Evolutionary conservation across 2,329 filamentous ascomycete species (phyloP).

Genomic region (Penicillium verrucosum): DNA sequence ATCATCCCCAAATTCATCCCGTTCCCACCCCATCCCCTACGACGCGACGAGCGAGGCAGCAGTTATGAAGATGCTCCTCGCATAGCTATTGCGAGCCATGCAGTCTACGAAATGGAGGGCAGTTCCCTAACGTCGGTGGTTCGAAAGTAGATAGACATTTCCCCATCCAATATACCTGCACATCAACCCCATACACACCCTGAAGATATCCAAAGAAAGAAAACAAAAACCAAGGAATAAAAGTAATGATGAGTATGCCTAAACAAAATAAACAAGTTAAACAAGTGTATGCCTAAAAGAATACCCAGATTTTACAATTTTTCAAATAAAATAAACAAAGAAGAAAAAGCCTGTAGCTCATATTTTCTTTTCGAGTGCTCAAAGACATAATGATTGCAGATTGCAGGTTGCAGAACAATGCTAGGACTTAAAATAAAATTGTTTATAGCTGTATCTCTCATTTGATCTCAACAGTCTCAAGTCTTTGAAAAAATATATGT

Average conservation of each 20-base stretch:
- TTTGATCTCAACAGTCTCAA: not conserved
- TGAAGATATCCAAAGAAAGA: constrained; percentile 1
- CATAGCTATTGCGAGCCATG: constrained; percentile 27
- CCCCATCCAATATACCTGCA: constrained; percentile 34
- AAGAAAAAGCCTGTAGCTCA: not conserved
- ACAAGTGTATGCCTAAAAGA: not conserved
- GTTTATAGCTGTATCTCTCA: not conserved
- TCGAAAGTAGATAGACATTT: constrained; percentile 37
- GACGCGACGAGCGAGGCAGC: constrained; percentile 27
- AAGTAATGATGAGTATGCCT: not conserved
- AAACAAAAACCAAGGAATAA: not conserved
- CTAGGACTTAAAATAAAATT: not conserved
- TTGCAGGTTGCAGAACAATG: not conserved
- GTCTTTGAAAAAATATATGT: not conserved
- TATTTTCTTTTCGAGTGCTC: not conserved
- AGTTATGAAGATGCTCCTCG: constrained; percentile 28
- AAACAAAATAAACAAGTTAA: not conserved
- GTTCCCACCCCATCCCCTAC: constrained; percentile 16
- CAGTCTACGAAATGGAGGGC: constrained; percentile 23
- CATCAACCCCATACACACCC: constrained; percentile 9
- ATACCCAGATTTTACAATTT: too few relatives aligned
- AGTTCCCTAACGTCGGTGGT: constrained; percentile 21
- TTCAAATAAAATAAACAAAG: not conserved
- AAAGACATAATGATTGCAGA: not conserved
- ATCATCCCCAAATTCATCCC: constrained; percentile 8